A percentile compares a stretch with the other conserved stretches of the same genome.
Conservation (phyloP, 257 asterid genomes). For the Capsicum pubescens region DNA sequence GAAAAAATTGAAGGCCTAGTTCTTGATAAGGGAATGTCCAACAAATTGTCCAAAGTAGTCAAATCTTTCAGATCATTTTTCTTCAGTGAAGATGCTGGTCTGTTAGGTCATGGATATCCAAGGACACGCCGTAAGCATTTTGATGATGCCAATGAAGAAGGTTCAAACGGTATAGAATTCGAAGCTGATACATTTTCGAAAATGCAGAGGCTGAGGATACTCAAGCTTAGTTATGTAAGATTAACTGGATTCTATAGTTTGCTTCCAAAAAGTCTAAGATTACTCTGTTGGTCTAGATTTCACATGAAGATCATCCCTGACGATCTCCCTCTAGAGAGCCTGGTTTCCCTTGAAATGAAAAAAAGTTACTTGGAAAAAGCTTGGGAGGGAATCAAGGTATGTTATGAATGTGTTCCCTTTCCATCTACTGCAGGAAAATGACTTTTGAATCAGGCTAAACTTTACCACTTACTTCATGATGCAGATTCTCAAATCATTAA, state of each 20-base stretch:
- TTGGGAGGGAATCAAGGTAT: constrained; percentile 25
- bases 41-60: neutral
- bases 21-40: constrained; percentile 20
- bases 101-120: neutral
- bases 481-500: constrained; percentile 28
- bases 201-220: constrained; percentile 31
- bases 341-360: constrained; percentile 32
- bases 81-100: neutral
- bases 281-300: constrained; percentile 29
- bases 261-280: neutral
- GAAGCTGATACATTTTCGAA: constrained; percentile 29
- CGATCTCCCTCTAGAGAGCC: constrained; percentile 24
- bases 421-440: neutral
- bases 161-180: neutral
- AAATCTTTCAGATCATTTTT: neutral
- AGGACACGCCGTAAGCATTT: neutral
- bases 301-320: constrained; percentile 15
- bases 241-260: neutral
- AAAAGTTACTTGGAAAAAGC: constrained; percentile 19
- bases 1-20: constrained; percentile 29
- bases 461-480: neutral
- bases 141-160: neutral
- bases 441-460: neutral
- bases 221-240: constrained; percentile 27
- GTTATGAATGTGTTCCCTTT: neutral